phyloP scores from a whole-genome alignment of 2,329 filamentous ascomycete genomes.

The Myriosclerotinia scirpicola region DNA sequence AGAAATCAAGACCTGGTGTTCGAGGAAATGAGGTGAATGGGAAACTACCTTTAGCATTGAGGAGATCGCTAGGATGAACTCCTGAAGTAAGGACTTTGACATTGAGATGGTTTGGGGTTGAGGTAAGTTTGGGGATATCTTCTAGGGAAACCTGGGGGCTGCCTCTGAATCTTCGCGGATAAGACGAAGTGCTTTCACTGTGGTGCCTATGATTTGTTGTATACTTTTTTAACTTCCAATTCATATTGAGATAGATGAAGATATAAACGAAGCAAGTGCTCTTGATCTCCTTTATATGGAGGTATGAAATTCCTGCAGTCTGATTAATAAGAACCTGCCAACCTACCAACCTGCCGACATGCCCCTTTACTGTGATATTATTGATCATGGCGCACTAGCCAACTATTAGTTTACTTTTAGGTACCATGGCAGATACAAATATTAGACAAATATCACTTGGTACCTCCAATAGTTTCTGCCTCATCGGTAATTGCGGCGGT shows the following conservation, averaged over 20 bases:
- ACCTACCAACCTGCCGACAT: neutral
- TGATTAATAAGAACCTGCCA: conserved; percentile 4
- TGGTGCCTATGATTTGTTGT: conserved; percentile 5
- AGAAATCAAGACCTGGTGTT: conserved; percentile 35
- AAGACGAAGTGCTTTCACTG: conserved; percentile 35
- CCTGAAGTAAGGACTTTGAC: conserved; percentile 34
- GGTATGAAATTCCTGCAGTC: neutral
- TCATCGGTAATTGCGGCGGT: neutral
- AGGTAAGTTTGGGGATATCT: conserved; percentile 29
- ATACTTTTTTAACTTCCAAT: too few species aligned
- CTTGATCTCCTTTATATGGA: neutral
- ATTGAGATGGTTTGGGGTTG: conserved; percentile 27
- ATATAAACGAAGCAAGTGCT: neutral
- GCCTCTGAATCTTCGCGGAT: conserved; percentile 20
- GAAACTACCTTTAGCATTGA: conserved; percentile 33
- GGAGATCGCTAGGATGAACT: conserved; percentile 36
- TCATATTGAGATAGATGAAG: neutral
- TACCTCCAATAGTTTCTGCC: neutral
- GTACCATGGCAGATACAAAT: neutral
- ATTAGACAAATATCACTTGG: neutral
- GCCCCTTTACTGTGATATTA: neutral
- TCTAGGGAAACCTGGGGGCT: conserved; percentile 26
- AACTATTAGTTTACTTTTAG: too few species aligned
- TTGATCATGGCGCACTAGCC: neutral
- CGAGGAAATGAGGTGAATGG: conserved; percentile 33